Base-by-base conservation (phyloP, 768 basidiomycete species). In the Boletellus ananas region DNA sequence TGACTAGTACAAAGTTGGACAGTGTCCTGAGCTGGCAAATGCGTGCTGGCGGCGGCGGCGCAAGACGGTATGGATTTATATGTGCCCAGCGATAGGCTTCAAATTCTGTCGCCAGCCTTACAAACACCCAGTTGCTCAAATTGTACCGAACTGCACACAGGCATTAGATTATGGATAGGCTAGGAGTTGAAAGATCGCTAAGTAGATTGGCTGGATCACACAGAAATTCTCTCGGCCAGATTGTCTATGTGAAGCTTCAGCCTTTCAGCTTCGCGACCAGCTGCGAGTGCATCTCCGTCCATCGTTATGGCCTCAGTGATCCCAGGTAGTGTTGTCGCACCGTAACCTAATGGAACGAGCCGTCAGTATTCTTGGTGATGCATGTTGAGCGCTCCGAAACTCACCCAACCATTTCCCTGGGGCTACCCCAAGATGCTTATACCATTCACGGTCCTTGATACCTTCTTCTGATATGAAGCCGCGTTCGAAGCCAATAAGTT, bases 371-470 rank as follows among this genome's bases (percentile, higher is more conserved):
- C 35, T 27, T 21, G 45, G 12, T 3, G 43, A 14, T 7, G 6
- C 20, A 34, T 41, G 4, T 23, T 23, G 16, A 43, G 31, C 29
- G 21, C 33, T 50, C 38, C 10, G 21, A 14, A 25, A 62, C 78
- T 58, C 57, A 88, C 87, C 87, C 35, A 87, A 78, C 85, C 87
- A 87, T 69, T 87, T 85, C 43, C 93, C 93, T 27, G 93, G 93
- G 12, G 93, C 92, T 40, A 94, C 89, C 41, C 79, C 92, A n/a
- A 94, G 76, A 68, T 94, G 87, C 57, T 76, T 83, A 65, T 90
- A 95, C 93, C 93, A 95, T 63, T 90, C 85, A 35, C 90, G 77
- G 45, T 84, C 82, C 57, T 83, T 83, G 57, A 94, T 82, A 1
- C 92, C 93, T 16, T 73, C 81, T 58, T 85, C 72, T n/a, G 81